Evolutionary conservation across 2,329 filamentous ascomycete species (phyloP).

Genomic region (Dactylonectria macrodidyma): DNA sequence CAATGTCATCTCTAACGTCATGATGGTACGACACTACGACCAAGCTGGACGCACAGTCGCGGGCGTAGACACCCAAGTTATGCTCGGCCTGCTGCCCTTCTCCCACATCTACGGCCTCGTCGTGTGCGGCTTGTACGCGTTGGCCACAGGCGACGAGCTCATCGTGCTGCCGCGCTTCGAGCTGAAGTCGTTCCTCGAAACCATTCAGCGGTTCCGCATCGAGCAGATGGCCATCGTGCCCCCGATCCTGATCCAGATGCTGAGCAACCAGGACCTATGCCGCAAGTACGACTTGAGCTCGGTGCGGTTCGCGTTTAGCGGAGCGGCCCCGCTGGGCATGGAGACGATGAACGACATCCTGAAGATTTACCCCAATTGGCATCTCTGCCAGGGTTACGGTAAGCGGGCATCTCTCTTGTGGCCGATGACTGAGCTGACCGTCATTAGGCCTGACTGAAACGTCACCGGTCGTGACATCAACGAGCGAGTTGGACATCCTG

Average conservation of each 20-base stretch:
- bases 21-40: slow-evolving; percentile 71
- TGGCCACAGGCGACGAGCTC: slow-evolving; percentile 81
- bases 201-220: slow-evolving; percentile 80
- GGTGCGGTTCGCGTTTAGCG: slow-evolving; percentile 77
- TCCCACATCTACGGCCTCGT: slow-evolving; percentile 88
- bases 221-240: slow-evolving; percentile 79
- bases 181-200: slow-evolving; percentile 72
- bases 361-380: slow-evolving; percentile 74
- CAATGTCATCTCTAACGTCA: slow-evolving; percentile 83
- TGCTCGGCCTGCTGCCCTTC: slow-evolving; percentile 81
- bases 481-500: slow-evolving; percentile 71
- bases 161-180: slow-evolving; percentile 85
- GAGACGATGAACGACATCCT: slow-evolving; percentile 77
- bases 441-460: slow-evolving; percentile 79
- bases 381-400: slow-evolving; percentile 82
- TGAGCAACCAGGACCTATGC: slow-evolving; percentile 72
- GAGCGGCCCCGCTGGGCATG: slow-evolving; percentile 80
- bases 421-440: background rate
- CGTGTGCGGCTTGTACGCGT: slow-evolving; percentile 62
- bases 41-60: slow-evolving; percentile 54
- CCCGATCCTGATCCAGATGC: slow-evolving; percentile 82
- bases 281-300: slow-evolving; percentile 78
- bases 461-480: slow-evolving; percentile 75
- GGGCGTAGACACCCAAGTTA: slow-evolving; percentile 59
- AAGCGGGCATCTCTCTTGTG: slow-evolving; percentile 24